Base-by-base conservation (phyloP, 139 green algal species). In the Pleodorina starrii region DNA sequence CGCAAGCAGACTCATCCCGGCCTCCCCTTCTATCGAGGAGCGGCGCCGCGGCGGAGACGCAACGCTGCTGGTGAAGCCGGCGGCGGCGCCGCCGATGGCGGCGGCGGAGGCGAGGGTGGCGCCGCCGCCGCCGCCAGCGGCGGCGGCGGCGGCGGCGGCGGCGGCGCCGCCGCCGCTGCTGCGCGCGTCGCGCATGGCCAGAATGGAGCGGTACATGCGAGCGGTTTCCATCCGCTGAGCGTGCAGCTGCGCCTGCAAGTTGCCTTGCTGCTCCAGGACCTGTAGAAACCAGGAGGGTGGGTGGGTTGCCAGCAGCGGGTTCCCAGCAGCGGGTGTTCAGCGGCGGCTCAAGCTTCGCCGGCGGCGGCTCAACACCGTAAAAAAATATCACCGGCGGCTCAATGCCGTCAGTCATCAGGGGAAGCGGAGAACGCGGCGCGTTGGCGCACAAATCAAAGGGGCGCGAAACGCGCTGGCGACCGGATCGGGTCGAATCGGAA, bases 231-330 rank as follows among this genome's bases (percentile, higher is more conserved):
- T 36, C 27, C 63, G 40, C 59, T 87, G 81, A 0, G 63, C 7
- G 27, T 87, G 81, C 21, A 79, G 60, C 59, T 87, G 81, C 17
- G 60, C 43, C 32, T 77, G 60, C 42, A 87, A n/a, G 44, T 35
- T 50, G 60, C 81, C 81, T 60, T 87, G 60, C 44, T 66, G 60
- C 81, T 87, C 81, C 81, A 87, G n/a, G 4, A 66, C 43, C 78
- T 85, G 78, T 3, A 57, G 48, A n/a, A n/a, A n/a, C n/a, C n/a
- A n/a, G n/a, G n/a, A n/a, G n/a, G n/a, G n/a, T n/a, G n/a, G n/a
- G n/a, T n/a, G n/a, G n/a, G n/a, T n/a, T n/a, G n/a, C n/a, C n/a
- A n/a, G n/a, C n/a, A n/a, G n/a, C n/a, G n/a, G n/a, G n/a, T n/a
- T n/a, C n/a, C n/a, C n/a, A n/a, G n/a, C n/a, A n/a, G n/a, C n/a